phyloP scores from a whole-genome alignment of 805 yeast species.

The Cyberlindnera mississippiensis region DNA sequence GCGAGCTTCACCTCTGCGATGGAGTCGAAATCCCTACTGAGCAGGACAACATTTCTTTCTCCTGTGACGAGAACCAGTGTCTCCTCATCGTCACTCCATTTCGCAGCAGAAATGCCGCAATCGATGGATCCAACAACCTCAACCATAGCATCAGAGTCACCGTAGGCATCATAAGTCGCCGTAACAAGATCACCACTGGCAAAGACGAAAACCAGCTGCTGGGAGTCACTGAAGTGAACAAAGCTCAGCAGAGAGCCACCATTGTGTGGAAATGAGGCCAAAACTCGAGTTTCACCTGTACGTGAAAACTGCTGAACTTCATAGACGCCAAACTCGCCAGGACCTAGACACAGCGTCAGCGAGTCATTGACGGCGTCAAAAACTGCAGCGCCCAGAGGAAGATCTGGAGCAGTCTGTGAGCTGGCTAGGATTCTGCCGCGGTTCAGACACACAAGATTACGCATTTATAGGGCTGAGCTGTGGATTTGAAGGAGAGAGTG shows the following conservation, averaged over 20 bases:
- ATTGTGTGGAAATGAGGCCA: slow-evolving; percentile 59
- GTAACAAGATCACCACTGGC: slow-evolving; percentile 70
- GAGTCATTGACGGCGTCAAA: slow-evolving; percentile 77
- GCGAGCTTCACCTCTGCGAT: slow-evolving; percentile 59
- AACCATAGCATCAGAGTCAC: slow-evolving; percentile 39
- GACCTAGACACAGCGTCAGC: slow-evolving; percentile 59
- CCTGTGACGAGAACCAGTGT: slow-evolving; percentile 64
- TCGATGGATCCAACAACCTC: slow-evolving; percentile 86
- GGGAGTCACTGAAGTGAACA: slow-evolving; percentile 66
- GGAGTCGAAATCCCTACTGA: slow-evolving; percentile 78
- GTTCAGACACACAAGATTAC: slow-evolving; percentile 49
- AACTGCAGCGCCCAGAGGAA: slow-evolving; percentile 47
- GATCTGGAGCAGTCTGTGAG: slow-evolving; percentile 62
- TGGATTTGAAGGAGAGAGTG: too few relatives aligned
- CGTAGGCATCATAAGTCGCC: slow-evolving; percentile 53
- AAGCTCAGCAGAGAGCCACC: slow-evolving; percentile 48
- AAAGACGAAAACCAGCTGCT: slow-evolving; percentile 62
- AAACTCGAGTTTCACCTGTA: slow-evolving; percentile 49
- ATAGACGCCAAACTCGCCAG: slow-evolving; percentile 48
- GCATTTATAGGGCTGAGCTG: slow-evolving; percentile 32
- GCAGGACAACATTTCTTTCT: slow-evolving; percentile 55
- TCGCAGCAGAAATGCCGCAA: slow-evolving; percentile 63
- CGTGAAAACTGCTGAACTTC: slow-evolving; percentile 79
- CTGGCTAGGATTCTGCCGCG: slow-evolving; percentile 48
- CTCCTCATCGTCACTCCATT: slow-evolving; percentile 93